Evolutionary conservation across 306 rosid species (phyloP).

Genomic region (Cucurbita ficifolia): DNA sequence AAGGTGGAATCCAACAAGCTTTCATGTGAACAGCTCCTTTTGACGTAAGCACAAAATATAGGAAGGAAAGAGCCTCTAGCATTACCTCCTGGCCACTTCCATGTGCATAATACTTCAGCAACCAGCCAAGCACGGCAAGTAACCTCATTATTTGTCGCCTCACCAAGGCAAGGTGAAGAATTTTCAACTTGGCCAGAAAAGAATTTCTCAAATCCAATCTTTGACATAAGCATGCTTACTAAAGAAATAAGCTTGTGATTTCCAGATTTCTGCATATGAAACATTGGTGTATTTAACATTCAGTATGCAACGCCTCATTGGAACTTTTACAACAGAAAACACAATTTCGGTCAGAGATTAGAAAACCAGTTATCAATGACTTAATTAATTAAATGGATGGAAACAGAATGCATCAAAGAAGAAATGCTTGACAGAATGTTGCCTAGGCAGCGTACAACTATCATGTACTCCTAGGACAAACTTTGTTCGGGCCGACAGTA

Average conservation of each 20-base stretch:
- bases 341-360: neutral
- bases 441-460: neutral
- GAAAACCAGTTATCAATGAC: neutral
- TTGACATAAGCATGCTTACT: conserved; percentile 43
- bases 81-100: conserved; percentile 88
- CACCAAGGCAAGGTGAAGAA: conserved; percentile 18
- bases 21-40: conserved; percentile 29
- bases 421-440: neutral
- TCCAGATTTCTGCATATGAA: conserved; percentile 56
- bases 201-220: conserved; percentile 54
- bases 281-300: neutral
- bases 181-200: conserved; percentile 21
- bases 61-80: conserved; percentile 72
- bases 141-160: conserved; percentile 28
- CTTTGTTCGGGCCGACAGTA: neutral
- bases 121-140: conserved; percentile 65
- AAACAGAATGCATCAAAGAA: neutral
- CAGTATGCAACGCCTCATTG: neutral
- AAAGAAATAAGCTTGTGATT: conserved; percentile 49
- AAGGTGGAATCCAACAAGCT: conserved; percentile 48
- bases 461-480: neutral
- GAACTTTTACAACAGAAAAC: neutral
- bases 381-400: neutral
- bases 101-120: conserved; percentile 87
- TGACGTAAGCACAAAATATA: conserved; percentile 40